phyloP scores from a whole-genome alignment of 345 rosid genomes.

The Sonneratia alba region DNA sequence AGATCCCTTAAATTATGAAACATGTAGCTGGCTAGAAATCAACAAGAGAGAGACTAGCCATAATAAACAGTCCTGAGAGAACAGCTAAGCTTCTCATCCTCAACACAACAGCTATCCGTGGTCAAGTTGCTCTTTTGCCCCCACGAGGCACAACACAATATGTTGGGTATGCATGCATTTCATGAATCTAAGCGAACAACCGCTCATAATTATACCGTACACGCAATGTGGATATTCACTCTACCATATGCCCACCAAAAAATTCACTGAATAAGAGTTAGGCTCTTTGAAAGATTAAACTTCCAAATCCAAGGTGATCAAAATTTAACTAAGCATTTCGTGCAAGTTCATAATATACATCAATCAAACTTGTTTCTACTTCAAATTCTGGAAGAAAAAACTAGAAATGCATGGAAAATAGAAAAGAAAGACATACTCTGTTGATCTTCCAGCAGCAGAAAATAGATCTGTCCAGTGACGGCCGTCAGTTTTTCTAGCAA shows the following conservation, averaged over 20 bases:
- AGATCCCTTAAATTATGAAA: neutral
- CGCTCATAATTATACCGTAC: neutral
- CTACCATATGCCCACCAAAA: neutral
- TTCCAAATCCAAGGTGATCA: neutral
- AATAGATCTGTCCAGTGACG: conserved; percentile 98
- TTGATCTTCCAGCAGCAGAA: conserved; percentile 94
- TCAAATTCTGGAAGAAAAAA: neutral
- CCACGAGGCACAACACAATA: neutral
- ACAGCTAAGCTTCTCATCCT: neutral
- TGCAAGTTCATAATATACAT: neutral
- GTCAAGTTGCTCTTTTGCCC: neutral
- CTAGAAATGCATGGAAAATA: conserved; percentile 1
- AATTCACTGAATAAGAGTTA: neutral
- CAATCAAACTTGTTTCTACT: neutral
- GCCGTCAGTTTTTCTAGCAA: conserved; percentile 97
- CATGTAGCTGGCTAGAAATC: neutral
- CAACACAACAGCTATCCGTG: neutral
- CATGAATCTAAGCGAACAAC: neutral
- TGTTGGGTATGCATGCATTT: neutral
- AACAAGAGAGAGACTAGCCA: neutral
- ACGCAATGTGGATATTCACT: neutral
- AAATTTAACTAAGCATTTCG: neutral
- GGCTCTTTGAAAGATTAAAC: neutral
- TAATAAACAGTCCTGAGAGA: neutral
- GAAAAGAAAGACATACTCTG: conserved; percentile 51